Base-by-base conservation (phyloP, 2,329 filamentous ascomycete genomes). In the Ascosphaera aggregata region DNA sequence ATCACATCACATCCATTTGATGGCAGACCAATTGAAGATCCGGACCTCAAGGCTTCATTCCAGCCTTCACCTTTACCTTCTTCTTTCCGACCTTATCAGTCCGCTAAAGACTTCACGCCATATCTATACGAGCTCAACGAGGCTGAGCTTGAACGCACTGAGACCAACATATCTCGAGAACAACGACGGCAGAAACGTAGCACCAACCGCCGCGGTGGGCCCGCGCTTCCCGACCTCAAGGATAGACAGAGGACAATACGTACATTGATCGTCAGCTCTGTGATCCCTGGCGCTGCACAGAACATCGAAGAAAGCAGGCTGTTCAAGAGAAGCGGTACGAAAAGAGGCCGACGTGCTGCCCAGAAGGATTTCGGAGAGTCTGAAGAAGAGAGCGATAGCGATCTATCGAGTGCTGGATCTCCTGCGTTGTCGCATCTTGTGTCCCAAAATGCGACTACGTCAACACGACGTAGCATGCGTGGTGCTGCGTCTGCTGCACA, bases 111-210 rank as follows among this genome's bases (percentile, higher is more conserved):
- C 48, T 95, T 79, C 54, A 78, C 80, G 2, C 89, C 89, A 1
- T 92, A 86, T 54, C 65, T 98, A 37, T 95, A 92, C 56, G 89
- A 95, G 56, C 70, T 95, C 48, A 92, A 76, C 49, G 86, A 95
- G 49, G 73, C 76, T 19, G 85, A 94, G 46, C 62, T 95, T 34
- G 85, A 95, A 56, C 72, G 79, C 44, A 86, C 85, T 40, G 89
- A 98, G 55, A 72, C 85, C 20, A 89, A 85, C 31, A 86, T 95
- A 49, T 85, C 89, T 42, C 73, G 89, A 46, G 89, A 98, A 54
- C 85, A 95, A 56, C 69, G 89, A 48, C 73, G 85, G 39, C 85
- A 95, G 59, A 98, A 98, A 62, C 73, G 89, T 37, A 93, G 89
- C 4, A 80, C 93, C 48, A 95, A 94, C 54, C 71, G 89, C 44